These are phyloP conservation scores for Verticillium tricorpus DNA, from an alignment of 2,329 filamentous ascomycete species.

Conservation along the genomic window DNA sequence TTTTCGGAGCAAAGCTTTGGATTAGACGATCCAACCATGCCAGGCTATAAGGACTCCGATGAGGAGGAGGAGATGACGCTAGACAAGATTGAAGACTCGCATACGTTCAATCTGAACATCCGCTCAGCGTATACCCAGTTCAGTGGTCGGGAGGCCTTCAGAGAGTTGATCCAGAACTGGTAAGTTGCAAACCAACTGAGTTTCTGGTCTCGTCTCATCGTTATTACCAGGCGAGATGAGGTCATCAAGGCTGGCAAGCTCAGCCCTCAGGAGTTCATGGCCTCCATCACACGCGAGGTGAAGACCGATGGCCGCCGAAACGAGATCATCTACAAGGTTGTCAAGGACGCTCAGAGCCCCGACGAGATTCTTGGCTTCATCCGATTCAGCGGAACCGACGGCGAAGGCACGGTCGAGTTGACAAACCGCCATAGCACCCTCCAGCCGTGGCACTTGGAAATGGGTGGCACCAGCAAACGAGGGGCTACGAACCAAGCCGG, in stretches of 20 bases:
- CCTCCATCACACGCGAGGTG: conserved; percentile 13
- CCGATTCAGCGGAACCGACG: conserved; percentile 16
- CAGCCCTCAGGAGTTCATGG: conserved; percentile 15
- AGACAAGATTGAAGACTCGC: not conserved
- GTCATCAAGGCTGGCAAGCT: conserved; percentile 20
- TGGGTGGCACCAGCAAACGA: conserved; percentile 21
- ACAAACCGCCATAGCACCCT: conserved; percentile 21
- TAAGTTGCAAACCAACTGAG: not conserved
- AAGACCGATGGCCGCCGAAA: conserved; percentile 1
- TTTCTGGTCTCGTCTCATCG: not conserved
- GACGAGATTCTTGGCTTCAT: conserved; percentile 24
- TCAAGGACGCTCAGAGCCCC: not conserved
- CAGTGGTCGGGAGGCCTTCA: conserved; percentile 19
- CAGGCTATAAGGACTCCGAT: not conserved
- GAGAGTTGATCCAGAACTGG: conserved; percentile 29
- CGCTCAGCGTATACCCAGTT: not conserved
- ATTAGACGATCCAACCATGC: not conserved
- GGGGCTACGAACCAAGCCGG: conserved; percentile 17
- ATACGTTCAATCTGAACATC: not conserved
- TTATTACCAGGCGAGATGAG: conserved; percentile 19
- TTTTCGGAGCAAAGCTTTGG: too few relatives aligned
- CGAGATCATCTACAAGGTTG: conserved; percentile 22
- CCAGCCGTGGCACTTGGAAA: conserved; percentile 22
- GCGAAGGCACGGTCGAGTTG: conserved; percentile 22
- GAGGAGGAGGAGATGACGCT: not conserved